Conservation (phyloP, 331 rosid genomes). For the Erythrophleum ivorense region DNA sequence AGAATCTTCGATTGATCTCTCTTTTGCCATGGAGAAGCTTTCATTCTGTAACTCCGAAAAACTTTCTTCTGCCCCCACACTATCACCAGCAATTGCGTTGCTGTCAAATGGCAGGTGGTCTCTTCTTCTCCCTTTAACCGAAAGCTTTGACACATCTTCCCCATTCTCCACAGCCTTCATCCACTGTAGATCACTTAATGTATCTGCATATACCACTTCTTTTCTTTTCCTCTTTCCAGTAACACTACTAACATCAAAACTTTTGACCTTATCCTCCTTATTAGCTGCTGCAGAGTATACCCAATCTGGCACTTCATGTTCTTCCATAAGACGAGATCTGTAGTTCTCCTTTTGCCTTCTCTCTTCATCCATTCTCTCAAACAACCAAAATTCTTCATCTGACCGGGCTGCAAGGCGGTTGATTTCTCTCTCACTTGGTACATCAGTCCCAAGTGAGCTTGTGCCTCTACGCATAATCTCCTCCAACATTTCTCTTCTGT, state of each 20-base stretch:
- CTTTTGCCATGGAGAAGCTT: constrained; percentile 49
- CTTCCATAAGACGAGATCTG: constrained; percentile 94
- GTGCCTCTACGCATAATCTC: constrained; percentile 98
- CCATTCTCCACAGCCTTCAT: constrained; percentile 97
- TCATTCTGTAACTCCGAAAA: constrained; percentile 47
- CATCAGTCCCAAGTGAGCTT: constrained; percentile 93
- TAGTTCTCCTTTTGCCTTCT: constrained; percentile 96
- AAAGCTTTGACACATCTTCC: constrained; percentile 63
- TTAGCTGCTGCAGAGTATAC: constrained; percentile 74
- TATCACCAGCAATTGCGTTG: constrained; percentile 51
- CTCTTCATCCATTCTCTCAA: constrained; percentile 97
- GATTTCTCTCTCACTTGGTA: constrained; percentile 99
- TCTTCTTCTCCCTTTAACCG: constrained; percentile 64
- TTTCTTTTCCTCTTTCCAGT: constrained; percentile 88
- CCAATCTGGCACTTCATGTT: constrained; percentile 99
- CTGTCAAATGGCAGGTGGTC: constrained; percentile 57
- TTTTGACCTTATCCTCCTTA: constrained; percentile 61
- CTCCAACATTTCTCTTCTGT: constrained; percentile 95
- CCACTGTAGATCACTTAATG: constrained; percentile 88
- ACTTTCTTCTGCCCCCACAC: constrained; percentile 53
- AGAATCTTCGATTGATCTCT: constrained; percentile 68
- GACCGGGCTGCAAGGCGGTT: constrained; percentile 98
- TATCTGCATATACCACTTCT: constrained; percentile 85
- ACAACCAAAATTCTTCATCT: constrained; percentile 93
- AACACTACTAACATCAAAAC: constrained; percentile 42